phyloP scores from a whole-genome alignment of 345 rosid species.

The Citrus hindsii region DNA sequence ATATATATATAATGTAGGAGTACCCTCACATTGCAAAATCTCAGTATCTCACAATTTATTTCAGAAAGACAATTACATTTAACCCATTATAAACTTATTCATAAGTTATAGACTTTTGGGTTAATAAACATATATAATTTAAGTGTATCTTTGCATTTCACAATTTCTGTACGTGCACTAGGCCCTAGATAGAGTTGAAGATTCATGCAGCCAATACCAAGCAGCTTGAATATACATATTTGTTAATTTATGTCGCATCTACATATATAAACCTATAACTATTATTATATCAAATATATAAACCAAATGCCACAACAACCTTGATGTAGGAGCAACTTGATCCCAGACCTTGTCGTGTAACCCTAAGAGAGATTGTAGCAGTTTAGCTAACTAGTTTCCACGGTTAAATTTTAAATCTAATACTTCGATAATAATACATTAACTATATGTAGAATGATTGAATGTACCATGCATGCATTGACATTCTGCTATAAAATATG shows the following conservation, averaged over 20 bases:
- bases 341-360: neutral
- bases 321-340: neutral
- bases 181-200: neutral
- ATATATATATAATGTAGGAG: too few relatives aligned
- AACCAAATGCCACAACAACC: neutral
- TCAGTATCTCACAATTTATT: too few relatives aligned
- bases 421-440: neutral
- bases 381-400: neutral
- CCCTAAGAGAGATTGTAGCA: neutral
- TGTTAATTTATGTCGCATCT: neutral
- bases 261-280: neutral
- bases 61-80: too few relatives aligned
- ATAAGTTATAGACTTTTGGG: too few relatives aligned
- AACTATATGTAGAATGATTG: neutral
- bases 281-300: neutral
- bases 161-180: neutral
- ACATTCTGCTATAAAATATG: neutral
- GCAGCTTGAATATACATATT: neutral
- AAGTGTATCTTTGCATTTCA: neutral
- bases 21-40: too few relatives aligned
- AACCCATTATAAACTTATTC: too few relatives aligned
- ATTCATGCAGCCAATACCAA: neutral
- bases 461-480: neutral
- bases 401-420: neutral
- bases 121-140: neutral